Evolutionary conservation across 768 basidiomycete genomes (phyloP).

Genomic region (Candolleomyces efflorescens): DNA sequence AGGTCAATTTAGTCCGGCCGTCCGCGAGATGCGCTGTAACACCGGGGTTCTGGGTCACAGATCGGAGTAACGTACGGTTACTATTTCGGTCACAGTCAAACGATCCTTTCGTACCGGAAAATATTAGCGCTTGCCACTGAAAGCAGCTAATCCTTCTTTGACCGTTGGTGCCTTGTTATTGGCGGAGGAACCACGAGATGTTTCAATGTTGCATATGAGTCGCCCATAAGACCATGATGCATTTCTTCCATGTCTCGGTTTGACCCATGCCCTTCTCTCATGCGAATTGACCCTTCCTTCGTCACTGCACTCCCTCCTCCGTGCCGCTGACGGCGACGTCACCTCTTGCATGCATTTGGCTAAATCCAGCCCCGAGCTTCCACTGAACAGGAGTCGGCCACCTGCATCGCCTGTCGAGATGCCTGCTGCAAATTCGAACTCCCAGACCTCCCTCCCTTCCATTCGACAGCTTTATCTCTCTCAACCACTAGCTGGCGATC

Average conservation of each 20-base stretch:
- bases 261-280: conserved; percentile 15
- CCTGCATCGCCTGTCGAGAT: conserved; percentile 17
- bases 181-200: conserved; percentile 25
- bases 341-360: conserved; percentile 2
- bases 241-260: conserved; percentile 25
- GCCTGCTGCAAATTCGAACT: conserved; percentile 17
- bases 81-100: conserved; percentile 26
- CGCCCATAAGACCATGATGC: conserved; percentile 28
- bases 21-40: conserved; percentile 24
- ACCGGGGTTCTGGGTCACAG: conserved; percentile 24
- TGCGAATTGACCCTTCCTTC: conserved; percentile 18
- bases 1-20: conserved; percentile 20
- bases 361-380: conserved; percentile 1
- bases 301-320: conserved; percentile 20
- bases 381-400: conserved; percentile 18
- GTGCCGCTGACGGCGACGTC: conserved; percentile 17
- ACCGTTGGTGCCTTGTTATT: conserved; percentile 33
- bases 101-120: conserved; percentile 33
- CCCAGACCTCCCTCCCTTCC: conserved; percentile 50
- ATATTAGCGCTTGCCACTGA: conserved; percentile 32
- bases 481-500: conserved; percentile 28
- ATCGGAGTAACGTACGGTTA: conserved; percentile 25
- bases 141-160: conserved; percentile 30
- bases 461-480: conserved; percentile 68
- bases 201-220: conserved; percentile 21